Percentiles rank a stretch among this genome's conserved stretches.
These are phyloP conservation scores for Trypanosoma theileri DNA, from an alignment of 208 protist species.

Conservation along the genomic window DNA sequence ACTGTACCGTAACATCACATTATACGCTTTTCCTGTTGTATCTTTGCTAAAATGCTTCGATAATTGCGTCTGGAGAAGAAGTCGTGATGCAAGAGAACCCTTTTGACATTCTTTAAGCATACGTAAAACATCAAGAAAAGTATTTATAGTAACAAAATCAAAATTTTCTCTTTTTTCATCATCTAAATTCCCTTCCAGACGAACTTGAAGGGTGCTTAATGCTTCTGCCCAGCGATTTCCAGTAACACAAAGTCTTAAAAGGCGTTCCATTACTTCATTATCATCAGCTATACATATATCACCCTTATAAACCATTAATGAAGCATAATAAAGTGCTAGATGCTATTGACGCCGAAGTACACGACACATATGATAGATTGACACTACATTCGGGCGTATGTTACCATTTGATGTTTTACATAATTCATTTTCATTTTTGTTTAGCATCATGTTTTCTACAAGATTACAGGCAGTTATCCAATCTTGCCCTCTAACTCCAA, in stretches of 20 bases:
- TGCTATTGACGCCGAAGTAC: constrained; percentile 31
- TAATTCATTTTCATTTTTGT: background rate
- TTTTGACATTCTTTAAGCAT: constrained; percentile 25
- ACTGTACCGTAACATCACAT: constrained; percentile 21
- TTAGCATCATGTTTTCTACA: constrained; percentile 35
- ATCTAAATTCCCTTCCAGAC: background rate
- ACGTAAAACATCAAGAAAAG: constrained; percentile 22
- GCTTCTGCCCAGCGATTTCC: constrained; percentile 59
- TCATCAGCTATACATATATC: constrained; percentile 29
- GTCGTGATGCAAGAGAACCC: constrained; percentile 9
- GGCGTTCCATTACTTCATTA: constrained; percentile 26
- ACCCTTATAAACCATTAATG: constrained; percentile 29
- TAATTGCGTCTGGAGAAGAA: constrained; percentile 21
- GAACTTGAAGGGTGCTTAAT: constrained; percentile 28
- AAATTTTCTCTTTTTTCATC: background rate
- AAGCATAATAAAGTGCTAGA: constrained; percentile 37
- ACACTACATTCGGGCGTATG: constrained; percentile 51
- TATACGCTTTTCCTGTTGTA: constrained; percentile 24
- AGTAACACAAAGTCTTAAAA: constrained; percentile 39
- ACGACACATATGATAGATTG: constrained; percentile 58
- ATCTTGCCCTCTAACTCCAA: constrained; percentile 27
- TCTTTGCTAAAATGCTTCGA: constrained; percentile 27
- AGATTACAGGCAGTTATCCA: constrained; percentile 55
- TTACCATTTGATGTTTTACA: background rate
- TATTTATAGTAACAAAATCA: constrained; percentile 5